Percentiles rank a stretch among this genome's conserved stretches.
phyloP scores from a whole-genome alignment of 2,329 filamentous ascomycete genomes.

The Clonostachys sp. region DNA sequence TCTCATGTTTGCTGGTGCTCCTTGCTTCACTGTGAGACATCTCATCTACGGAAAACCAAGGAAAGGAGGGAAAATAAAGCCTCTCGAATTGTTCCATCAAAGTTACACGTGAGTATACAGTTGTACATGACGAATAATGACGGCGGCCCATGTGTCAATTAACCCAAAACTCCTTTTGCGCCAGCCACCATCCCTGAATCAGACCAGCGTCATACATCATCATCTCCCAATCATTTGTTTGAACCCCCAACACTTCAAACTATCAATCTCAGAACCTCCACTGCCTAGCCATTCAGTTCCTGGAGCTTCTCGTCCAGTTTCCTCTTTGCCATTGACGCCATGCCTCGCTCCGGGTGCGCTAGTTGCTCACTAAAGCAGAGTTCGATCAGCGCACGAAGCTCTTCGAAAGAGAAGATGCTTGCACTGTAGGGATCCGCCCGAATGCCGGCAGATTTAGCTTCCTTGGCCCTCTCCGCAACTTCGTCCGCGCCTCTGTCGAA shows the following conservation, averaged over 20 bases:
- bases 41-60: too few relatives aligned
- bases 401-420: slow-evolving; percentile 57
- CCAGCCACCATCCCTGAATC: background rate
- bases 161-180: background rate
- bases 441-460: slow-evolving; percentile 28
- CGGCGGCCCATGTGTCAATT: too few relatives aligned
- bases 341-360: slow-evolving; percentile 62
- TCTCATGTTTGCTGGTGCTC: too few relatives aligned
- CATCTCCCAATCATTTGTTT: background rate
- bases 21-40: too few relatives aligned
- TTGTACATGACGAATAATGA: too few relatives aligned
- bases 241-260: background rate
- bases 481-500: slow-evolving; percentile 62
- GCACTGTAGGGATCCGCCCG: slow-evolving; percentile 20
- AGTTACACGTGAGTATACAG: too few relatives aligned
- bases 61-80: too few relatives aligned
- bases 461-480: slow-evolving; percentile 58
- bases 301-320: slow-evolving; percentile 67
- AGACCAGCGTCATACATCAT: background rate
- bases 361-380: slow-evolving; percentile 65
- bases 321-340: slow-evolving; percentile 62
- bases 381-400: slow-evolving; percentile 62
- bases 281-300: slow-evolving; percentile 54
- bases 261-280: slow-evolving; percentile 37
- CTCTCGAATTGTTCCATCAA: too few relatives aligned